Base-by-base conservation (phyloP, 495 filamentous ascomycete genomes). In the Podospora anserina region DNA sequence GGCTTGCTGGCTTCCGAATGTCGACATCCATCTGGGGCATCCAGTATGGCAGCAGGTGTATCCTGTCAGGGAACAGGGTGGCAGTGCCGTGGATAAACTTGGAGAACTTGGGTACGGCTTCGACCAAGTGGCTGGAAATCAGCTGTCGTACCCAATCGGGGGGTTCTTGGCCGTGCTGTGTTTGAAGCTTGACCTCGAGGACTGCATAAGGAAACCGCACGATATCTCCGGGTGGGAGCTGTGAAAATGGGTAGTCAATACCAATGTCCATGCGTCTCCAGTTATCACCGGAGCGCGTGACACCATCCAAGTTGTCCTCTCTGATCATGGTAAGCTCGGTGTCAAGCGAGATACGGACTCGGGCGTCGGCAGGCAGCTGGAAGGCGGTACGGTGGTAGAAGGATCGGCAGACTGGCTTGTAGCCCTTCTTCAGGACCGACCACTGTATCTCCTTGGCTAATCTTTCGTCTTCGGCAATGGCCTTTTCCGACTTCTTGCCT, bases 311-410 rank as follows among this genome's bases (percentile, higher is more conserved):
- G 76, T 98, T 97, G 73, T 99, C 95, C 78, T 99, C 95, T 28
- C 95, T 89, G 44, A 90, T 79, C 93, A 99, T 96, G 4, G 91
- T 92, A 58, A 99, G 84, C 76, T 98, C 95, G 0, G 95, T 98
- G 74, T 99, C 95, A 18, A 99, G 88, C 2, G 95, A 98, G 66
- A 99, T 96, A 70, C 95, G 93, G 53, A 99, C 95, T 68, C 95
- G 87, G 7, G 94, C 94, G 80, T 99, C 95, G 27, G 94, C 96
- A 5, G 95, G 95, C 11, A 99, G 85, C 81, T 99, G 95, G 79
- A 99, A 99, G 11, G 95, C 96, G 2, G 94, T 98, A 27, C 95
- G 91, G 80, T 97, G 94, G 78, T 99, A 99, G 81, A 98, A 99
- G 2, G 92, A 93, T 49, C 95, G 88, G 62, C 90, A 92, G 32